Base-by-base conservation (phyloP, 192 early-diverging fungal species). In the Coemansia sp. region DNA sequence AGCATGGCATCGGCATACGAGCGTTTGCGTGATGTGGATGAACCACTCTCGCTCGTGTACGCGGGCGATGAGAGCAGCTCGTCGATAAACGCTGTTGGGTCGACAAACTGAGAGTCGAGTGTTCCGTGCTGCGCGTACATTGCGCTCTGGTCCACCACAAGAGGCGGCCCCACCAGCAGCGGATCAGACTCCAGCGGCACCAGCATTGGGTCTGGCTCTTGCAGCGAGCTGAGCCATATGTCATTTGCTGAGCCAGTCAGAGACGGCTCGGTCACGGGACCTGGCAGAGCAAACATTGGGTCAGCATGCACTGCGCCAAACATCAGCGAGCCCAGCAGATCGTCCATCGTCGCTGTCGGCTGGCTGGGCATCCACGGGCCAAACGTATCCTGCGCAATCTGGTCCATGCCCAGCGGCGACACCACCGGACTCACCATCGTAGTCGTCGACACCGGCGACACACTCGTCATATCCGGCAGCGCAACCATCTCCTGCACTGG, bases 351-450 rank as follows among this genome's bases (percentile, higher is more conserved):
- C 23, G 55, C 8, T 2, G 32, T 62, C 2, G 53, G 53, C 35
- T 59, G 52, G 2, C 60, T 11, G 7, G 37, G 23, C 6, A 67
- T 9, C 25, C 63, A 19, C n/a, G 62, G 17, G 35, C 78, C 78
- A 62, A 69, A 80, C 1, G 78, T 74, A 38, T 80, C 78, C 45
- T 71, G 78, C 1, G 68, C 78, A 23, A 75, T 67, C 63, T 80
- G 72, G 12, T 80, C 78, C 78, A 80, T 80, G 2, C 59, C 65
- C 21, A 66, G 22, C 39, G 63, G 22, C 47, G 55, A 29, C 19
- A 68, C 47, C 27, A 43, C 27, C 1, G 76, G 76, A 29, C 67
- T 79, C 56, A 35, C 38, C 24, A 43, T 39, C 14, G 59, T 62
- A 6, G 66, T 62, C 22, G 22, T 38, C n/a, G 65, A 43, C 12